A percentile compares a stretch with the other conserved stretches of the same genome.
phyloP scores from a whole-genome alignment of 495 filamentous ascomycete species.

The Patellaria atrata region DNA sequence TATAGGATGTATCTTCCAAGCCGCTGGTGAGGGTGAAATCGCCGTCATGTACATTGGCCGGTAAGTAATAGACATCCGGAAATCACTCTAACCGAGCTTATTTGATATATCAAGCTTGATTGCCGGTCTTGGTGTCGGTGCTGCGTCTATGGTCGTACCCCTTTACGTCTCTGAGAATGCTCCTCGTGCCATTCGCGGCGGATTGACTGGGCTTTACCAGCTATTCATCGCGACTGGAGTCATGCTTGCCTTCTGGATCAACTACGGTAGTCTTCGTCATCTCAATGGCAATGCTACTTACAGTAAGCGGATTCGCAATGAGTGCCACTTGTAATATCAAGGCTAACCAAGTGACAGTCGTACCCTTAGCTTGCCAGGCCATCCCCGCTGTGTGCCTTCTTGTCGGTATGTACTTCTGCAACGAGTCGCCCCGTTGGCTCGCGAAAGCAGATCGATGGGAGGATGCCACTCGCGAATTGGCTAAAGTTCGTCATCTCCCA shows the following conservation, averaged over 20 bases:
- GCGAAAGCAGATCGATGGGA: constrained; percentile 58
- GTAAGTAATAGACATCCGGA: constrained; percentile 23
- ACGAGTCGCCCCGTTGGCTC: constrained; percentile 59
- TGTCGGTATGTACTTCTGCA: constrained; percentile 41
- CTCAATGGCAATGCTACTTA: constrained; percentile 39
- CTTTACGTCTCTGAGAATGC: constrained; percentile 50
- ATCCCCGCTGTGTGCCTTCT: constrained; percentile 50
- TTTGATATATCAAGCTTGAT: constrained; percentile 32
- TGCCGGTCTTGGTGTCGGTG: constrained; percentile 51
- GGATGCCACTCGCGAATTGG: constrained; percentile 41
- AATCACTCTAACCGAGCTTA: neutral
- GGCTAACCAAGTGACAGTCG: constrained; percentile 29
- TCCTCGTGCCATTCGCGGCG: constrained; percentile 55
- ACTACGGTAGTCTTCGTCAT: constrained; percentile 44
- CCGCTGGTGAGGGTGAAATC: constrained; percentile 26
- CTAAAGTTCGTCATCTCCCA: constrained; percentile 37
- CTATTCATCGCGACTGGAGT: constrained; percentile 49
- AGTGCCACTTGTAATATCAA: too few relatives aligned
- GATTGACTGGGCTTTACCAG: constrained; percentile 56
- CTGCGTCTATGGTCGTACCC: constrained; percentile 49
- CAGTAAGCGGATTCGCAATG: constrained; percentile 18
- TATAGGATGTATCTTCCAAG: constrained; percentile 24
- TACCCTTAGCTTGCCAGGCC: constrained; percentile 54
- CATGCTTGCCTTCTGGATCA: constrained; percentile 56
- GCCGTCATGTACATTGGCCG: constrained; percentile 50